These are phyloP conservation scores for Stenogyne calaminthoides DNA, from an alignment of 305 asterid genomes.

Conservation along the genomic window DNA sequence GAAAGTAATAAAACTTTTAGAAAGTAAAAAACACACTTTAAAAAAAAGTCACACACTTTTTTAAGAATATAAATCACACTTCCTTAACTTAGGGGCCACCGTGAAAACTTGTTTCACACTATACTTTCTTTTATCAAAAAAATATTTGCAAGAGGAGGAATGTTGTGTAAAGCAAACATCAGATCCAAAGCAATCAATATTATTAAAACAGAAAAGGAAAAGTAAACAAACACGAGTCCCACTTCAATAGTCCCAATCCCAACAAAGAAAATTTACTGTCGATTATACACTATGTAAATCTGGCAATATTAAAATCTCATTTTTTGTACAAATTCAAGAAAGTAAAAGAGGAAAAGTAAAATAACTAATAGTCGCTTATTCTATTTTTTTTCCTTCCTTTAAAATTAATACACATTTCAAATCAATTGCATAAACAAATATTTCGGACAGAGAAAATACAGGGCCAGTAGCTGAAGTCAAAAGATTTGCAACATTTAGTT, in stretches of 20 bases:
- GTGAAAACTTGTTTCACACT: too few species aligned
- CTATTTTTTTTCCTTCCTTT: neutral
- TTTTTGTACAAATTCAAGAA: neutral
- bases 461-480: neutral
- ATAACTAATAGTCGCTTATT: neutral
- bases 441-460: neutral
- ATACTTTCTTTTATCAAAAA: too few species aligned
- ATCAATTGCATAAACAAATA: neutral
- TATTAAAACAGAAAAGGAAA: conserved; percentile 4
- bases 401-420: neutral
- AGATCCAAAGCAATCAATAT: conserved; percentile 51
- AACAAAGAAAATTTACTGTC: neutral
- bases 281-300: neutral
- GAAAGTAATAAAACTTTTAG: conserved; percentile 50
- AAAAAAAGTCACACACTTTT: too few species aligned
- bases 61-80: too few species aligned
- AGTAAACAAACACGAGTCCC: conserved; percentile 38
- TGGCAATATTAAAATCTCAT: neutral
- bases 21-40: too few species aligned
- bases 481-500: neutral
- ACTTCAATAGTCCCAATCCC: conserved; percentile 15
- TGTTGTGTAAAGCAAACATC: conserved; percentile 44
- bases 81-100: too few species aligned
- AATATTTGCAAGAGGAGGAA: conserved; percentile 26
- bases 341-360: neutral